These are phyloP conservation scores for Dillenia suffruticosa DNA, from an alignment of 164 flowering plant species.

Conservation along the genomic window DNA sequence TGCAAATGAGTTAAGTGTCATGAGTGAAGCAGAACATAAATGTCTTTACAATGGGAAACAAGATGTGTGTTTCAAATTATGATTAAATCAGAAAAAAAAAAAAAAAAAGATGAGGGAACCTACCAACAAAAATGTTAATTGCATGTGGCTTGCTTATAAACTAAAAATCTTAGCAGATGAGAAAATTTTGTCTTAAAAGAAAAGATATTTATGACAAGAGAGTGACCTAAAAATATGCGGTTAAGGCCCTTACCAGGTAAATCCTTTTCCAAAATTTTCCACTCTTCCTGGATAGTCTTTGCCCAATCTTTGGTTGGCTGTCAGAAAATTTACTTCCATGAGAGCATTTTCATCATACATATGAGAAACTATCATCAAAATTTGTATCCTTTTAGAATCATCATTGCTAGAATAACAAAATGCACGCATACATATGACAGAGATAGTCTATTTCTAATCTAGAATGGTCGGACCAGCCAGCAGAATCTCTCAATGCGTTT, in stretches of 20 bases:
- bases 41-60: neutral
- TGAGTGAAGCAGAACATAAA: neutral
- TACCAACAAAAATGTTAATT: neutral
- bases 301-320: conserved; percentile 23
- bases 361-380: no score
- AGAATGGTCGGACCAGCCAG: neutral
- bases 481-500: no score
- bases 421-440: neutral
- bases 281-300: conserved; percentile 29
- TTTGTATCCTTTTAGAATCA: no score
- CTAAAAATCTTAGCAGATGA: no score
- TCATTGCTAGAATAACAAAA: neutral
- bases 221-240: neutral
- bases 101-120: neutral
- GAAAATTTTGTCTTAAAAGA: neutral
- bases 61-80: neutral
- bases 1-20: conserved; percentile 2
- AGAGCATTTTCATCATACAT: no score
- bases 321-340: neutral
- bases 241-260: conserved; percentile 19
- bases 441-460: neutral
- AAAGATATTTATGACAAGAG: neutral
- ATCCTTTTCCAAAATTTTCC: conserved; percentile 26
- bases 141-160: no score
- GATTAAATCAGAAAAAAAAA: neutral